Conservation (phyloP, 2,329 filamentous ascomycete genomes). For the Raffaelea deltoideospora region DNA sequence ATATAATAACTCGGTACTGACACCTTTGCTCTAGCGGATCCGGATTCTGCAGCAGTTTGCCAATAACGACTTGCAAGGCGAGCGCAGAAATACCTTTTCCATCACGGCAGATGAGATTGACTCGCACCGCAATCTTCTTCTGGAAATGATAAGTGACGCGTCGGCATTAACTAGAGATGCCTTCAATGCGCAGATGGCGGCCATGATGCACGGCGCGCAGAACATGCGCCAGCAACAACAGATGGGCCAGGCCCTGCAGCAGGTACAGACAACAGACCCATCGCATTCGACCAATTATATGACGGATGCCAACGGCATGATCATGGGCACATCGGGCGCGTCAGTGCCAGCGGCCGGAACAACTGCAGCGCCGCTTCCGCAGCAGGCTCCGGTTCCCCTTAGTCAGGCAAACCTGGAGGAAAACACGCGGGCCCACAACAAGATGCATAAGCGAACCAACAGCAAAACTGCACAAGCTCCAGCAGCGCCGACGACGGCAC, state of each 20-base stretch:
- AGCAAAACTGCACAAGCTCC: constrained; percentile 35
- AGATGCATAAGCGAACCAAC: constrained; percentile 27
- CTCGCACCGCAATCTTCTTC: constrained; percentile 28
- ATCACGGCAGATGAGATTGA: constrained; percentile 37
- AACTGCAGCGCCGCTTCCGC: neutral
- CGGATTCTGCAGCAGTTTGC: constrained; percentile 38
- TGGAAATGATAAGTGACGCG: too few relatives aligned
- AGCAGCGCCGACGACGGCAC: constrained; percentile 39
- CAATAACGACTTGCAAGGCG: constrained; percentile 30
- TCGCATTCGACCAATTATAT: too few relatives aligned
- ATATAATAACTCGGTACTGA: too few relatives aligned
- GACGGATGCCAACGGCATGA: too few relatives aligned
- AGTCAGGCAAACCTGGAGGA: constrained; percentile 36
- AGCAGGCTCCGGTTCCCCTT: constrained; percentile 15
- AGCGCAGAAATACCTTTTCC: constrained; percentile 33
- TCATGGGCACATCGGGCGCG: too few relatives aligned
- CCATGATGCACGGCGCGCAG: constrained; percentile 3
- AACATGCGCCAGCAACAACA: constrained; percentile 10
- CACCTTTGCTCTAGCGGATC: constrained; percentile 24
- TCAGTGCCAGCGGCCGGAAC: too few relatives aligned
- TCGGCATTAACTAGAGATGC: too few relatives aligned
- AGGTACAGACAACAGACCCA: too few relatives aligned
- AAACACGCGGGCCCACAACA: constrained; percentile 31
- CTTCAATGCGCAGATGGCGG: too few relatives aligned
- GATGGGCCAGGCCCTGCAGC: too few relatives aligned